Percentiles rank a stretch among this genome's conserved stretches.
Evolutionary conservation across 139 green algal genomes (phyloP).

Genomic region (Coccomyxa sp.): DNA sequence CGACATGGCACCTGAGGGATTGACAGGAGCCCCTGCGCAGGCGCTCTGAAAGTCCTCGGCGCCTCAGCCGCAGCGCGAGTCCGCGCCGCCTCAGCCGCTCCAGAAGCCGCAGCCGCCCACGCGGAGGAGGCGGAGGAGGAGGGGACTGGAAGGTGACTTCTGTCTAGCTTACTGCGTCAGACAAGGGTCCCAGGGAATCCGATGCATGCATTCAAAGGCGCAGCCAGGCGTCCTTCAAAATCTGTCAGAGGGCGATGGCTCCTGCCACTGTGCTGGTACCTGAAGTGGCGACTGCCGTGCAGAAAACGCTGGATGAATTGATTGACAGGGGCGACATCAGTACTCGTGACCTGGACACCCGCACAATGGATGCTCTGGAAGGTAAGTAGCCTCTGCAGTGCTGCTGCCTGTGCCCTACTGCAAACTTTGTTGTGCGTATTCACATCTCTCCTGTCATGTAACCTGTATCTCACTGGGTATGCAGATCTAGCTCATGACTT

Average conservation of each 20-base stretch:
- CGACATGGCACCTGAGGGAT: too few species aligned
- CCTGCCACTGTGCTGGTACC: not conserved
- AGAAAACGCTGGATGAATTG: slow-evolving; percentile 41
- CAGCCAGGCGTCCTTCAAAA: not conserved
- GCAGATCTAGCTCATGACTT: slow-evolving; percentile 19
- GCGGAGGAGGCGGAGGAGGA: too few species aligned
- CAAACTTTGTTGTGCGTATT: not conserved
- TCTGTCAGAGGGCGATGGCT: not conserved
- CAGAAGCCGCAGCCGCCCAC: slow-evolving; percentile 2
- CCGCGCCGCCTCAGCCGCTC: slow-evolving; percentile 11
- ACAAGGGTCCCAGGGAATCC: not conserved
- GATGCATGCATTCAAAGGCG: not conserved
- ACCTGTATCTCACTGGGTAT: not conserved
- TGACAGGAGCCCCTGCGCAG: not conserved
- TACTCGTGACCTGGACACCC: slow-evolving; percentile 30
- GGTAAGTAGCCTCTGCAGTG: slow-evolving; percentile 6
- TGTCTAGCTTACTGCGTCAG: not conserved
- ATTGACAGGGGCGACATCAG: slow-evolving; percentile 34
- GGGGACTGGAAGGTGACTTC: slow-evolving; percentile 23
- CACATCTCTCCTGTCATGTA: not conserved
- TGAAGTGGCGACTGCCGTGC: not conserved
- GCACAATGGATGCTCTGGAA: slow-evolving; percentile 36
- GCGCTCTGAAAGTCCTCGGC: slow-evolving; percentile 1
- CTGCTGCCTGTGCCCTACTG: not conserved
- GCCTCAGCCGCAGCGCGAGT: not conserved